Percentiles rank a stretch among this genome's conserved stretches.
Evolutionary conservation across 768 basidiomycete genomes (phyloP).

Genomic region (Hygrophoropsis aurantiaca): DNA sequence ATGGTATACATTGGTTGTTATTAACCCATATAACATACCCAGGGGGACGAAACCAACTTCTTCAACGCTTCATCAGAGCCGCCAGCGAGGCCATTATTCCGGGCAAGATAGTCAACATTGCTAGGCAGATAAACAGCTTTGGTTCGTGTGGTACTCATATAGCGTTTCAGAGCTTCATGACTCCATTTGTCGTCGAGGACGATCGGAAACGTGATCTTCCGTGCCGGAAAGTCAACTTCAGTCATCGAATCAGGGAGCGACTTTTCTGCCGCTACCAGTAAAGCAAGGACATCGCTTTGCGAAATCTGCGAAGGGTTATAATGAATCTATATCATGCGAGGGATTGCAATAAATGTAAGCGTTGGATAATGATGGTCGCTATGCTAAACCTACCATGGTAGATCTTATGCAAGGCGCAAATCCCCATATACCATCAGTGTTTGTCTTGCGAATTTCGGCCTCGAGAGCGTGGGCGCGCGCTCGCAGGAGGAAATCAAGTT

Average conservation of each 20-base stretch:
- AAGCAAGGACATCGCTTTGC: conserved; percentile 42
- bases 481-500: conserved; percentile 50
- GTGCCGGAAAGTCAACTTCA: conserved; percentile 46
- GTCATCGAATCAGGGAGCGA: conserved; percentile 40
- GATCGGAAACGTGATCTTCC: conserved; percentile 61
- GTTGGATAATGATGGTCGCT: neutral
- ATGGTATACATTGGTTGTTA: neutral
- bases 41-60: conserved; percentile 48
- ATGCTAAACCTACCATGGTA: conserved; percentile 45
- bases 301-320: conserved; percentile 45
- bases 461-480: conserved; percentile 61
- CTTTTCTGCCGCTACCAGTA: conserved; percentile 38
- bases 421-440: conserved; percentile 37
- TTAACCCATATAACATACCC: conserved; percentile 33
- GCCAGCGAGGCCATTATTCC: conserved; percentile 55
- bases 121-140: conserved; percentile 67
- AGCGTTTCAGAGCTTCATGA: conserved; percentile 53
- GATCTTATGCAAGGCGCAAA: conserved; percentile 57
- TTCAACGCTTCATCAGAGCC: conserved; percentile 42
- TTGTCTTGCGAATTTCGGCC: conserved; percentile 30
- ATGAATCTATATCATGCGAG: conserved; percentile 40
- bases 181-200: conserved; percentile 61
- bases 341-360: neutral
- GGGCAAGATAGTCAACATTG: conserved; percentile 66
- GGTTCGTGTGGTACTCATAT: conserved; percentile 54